A percentile compares a stretch with the other conserved stretches of the same genome.
Conservation (phyloP, 2,329 filamentous ascomycete species). For the Aspergillus puulaauensis region DNA sequence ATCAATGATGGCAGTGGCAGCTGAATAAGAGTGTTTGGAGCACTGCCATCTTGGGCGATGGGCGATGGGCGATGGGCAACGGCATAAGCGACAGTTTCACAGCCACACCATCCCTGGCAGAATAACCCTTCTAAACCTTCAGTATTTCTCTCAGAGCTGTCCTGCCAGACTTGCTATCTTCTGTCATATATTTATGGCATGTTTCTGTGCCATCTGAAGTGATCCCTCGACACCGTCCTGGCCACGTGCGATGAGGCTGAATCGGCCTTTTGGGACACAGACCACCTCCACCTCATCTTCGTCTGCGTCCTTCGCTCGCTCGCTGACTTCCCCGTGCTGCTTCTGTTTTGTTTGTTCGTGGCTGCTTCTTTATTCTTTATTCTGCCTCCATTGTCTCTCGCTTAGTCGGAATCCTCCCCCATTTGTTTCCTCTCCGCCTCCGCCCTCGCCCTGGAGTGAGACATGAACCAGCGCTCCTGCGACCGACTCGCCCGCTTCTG, state of each 20-base stretch:
- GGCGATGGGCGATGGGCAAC: neutral
- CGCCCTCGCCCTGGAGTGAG: neutral
- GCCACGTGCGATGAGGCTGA: slow-evolving; percentile 11
- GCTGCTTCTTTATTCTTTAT: neutral
- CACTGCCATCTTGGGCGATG: neutral
- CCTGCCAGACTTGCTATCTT: too few relatives aligned
- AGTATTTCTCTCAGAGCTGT: too few relatives aligned
- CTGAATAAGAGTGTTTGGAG: neutral
- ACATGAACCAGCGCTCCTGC: slow-evolving; percentile 1
- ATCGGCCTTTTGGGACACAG: neutral
- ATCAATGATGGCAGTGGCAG: too few relatives aligned
- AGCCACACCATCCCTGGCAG: neutral
- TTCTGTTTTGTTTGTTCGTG: neutral
- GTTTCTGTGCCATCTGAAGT: too few relatives aligned
- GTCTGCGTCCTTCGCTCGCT: neutral
- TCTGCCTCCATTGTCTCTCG: slow-evolving; percentile 1
- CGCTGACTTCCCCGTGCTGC: neutral
- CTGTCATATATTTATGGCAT: too few relatives aligned
- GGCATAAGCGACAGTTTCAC: neutral
- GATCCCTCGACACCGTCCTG: neutral
- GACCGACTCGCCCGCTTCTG: neutral
- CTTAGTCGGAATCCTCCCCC: neutral
- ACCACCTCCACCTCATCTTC: neutral
- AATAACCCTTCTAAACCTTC: too few relatives aligned
- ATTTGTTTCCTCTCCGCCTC: neutral